Evolutionary conservation across 768 basidiomycete species (phyloP).

Genomic region (Suillus weaverae): DNA sequence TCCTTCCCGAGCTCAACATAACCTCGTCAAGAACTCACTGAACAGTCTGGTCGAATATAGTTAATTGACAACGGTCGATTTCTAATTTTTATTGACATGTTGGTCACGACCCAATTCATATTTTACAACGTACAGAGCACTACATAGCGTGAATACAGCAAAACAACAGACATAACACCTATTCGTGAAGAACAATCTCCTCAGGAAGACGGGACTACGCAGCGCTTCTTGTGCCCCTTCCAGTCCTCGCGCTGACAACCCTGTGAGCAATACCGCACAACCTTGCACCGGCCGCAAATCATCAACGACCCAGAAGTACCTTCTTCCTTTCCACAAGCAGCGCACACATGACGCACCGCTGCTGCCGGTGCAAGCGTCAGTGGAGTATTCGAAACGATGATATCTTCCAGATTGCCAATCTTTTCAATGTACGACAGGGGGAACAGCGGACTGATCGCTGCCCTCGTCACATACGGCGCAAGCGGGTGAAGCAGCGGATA

Average conservation of each 20-base stretch:
- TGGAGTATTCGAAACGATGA: background rate
- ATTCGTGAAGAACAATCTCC: background rate
- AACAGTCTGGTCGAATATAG: background rate
- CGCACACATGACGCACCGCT: conserved; percentile 12
- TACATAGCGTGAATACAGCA: background rate
- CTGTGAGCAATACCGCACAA: conserved; percentile 41
- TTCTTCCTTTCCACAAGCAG: background rate
- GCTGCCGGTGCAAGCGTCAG: background rate
- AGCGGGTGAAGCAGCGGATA: conserved; percentile 37
- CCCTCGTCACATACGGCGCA: conserved; percentile 45
- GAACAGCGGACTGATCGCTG: conserved; percentile 56
- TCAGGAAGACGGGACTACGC: conserved; percentile 11
- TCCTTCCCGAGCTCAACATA: background rate
- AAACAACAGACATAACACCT: background rate
- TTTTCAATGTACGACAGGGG: conserved; percentile 49
- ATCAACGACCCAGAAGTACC: conserved; percentile 19
- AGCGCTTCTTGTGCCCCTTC: conserved; percentile 44
- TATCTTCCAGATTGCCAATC: conserved; percentile 20
- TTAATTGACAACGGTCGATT: background rate
- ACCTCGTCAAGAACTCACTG: background rate
- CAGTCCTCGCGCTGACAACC: conserved; percentile 49
- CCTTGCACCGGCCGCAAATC: conserved; percentile 40
- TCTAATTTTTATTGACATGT: background rate
- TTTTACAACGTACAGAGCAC: background rate
- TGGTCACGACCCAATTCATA: background rate